Percentiles rank a stretch among this genome's conserved stretches.
phyloP scores from a whole-genome alignment of 139 green algal species.

The Chlamydomonas eustigma region DNA sequence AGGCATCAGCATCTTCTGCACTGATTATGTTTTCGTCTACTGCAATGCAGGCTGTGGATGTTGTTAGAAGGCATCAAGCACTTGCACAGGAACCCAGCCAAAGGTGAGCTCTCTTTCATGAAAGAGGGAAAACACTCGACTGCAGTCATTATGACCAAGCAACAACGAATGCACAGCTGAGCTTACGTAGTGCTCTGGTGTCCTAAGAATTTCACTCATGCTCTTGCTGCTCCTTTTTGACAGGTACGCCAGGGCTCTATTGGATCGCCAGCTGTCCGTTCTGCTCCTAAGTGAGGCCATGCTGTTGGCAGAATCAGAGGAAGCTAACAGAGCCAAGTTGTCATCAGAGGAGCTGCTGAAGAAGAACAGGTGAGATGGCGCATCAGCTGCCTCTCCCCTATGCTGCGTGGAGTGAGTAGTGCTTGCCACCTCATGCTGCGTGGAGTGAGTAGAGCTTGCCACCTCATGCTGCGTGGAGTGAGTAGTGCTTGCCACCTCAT shows the following conservation, averaged over 20 bases:
- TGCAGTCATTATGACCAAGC: not conserved
- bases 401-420: too few species aligned
- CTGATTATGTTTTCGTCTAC: too few species aligned
- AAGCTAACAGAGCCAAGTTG: slow-evolving; percentile 31
- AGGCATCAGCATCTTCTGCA: too few species aligned
- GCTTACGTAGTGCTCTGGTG: too few species aligned
- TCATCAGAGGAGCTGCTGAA: slow-evolving; percentile 44
- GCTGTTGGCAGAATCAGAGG: slow-evolving; percentile 51
- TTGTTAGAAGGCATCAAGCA: slow-evolving; percentile 35
- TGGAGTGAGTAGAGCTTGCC: too few species aligned
- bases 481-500: too few species aligned
- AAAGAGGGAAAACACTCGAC: not conserved
- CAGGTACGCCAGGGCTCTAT: slow-evolving; percentile 59
- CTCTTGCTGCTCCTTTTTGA: too few species aligned
- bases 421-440: too few species aligned
- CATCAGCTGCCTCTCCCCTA: not conserved
- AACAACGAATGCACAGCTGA: too few species aligned
- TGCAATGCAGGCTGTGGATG: slow-evolving; percentile 47
- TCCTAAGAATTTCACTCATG: too few species aligned
- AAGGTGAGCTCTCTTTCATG: not conserved
- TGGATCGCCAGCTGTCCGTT: slow-evolving; percentile 63
- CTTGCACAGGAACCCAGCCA: slow-evolving; percentile 44
- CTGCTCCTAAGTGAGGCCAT: slow-evolving; percentile 67
- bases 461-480: too few species aligned
- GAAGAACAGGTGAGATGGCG: slow-evolving; percentile 24